Percentiles rank a stretch among this genome's conserved stretches.
These are phyloP conservation scores for Lachnellula cervina DNA, from an alignment of 2,329 filamentous ascomycete genomes.

Conservation along the genomic window DNA sequence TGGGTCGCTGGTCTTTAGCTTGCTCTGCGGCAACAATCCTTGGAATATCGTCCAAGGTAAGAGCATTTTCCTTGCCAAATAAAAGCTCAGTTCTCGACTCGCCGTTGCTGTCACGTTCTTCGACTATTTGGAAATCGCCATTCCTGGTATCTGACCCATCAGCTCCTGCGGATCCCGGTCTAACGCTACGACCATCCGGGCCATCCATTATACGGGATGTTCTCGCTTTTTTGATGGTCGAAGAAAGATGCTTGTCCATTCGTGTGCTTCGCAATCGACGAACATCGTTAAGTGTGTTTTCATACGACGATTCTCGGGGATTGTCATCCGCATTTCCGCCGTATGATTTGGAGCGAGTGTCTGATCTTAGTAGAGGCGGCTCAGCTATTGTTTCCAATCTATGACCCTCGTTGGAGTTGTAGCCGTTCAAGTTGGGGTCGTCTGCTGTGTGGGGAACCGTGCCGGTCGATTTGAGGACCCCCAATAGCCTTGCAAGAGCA, in stretches of 20 bases:
- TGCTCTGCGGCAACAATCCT: constrained; percentile 94
- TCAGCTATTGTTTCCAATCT: constrained; percentile 45
- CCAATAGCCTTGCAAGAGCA: constrained; percentile 80
- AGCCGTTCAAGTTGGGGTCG: constrained; percentile 62
- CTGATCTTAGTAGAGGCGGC: constrained; percentile 53
- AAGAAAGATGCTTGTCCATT: constrained; percentile 89
- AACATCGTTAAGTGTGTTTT: constrained; percentile 95
- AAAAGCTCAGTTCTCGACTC: constrained; percentile 73
- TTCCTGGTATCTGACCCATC: constrained; percentile 49
- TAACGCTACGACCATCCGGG: constrained; percentile 61
- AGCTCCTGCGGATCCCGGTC: constrained; percentile 67
- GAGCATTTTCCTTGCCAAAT: constrained; percentile 83
- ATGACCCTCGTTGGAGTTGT: constrained; percentile 62
- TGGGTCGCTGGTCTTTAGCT: constrained; percentile 81
- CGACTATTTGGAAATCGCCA: constrained; percentile 69
- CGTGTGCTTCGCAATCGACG: constrained; percentile 85
- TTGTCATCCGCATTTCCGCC: constrained; percentile 56
- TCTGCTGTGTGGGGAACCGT: constrained; percentile 72
- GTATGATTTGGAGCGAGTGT: constrained; percentile 70
- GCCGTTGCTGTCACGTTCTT: constrained; percentile 66
- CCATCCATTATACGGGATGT: constrained; percentile 91
- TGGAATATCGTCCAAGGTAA: constrained; percentile 94
- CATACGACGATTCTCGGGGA: constrained; percentile 71
- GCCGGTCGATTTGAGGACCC: constrained; percentile 79
- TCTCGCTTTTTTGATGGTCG: constrained; percentile 83